Evolutionary conservation across 768 basidiomycete genomes (phyloP).

Genomic region (Tricholoma matsutake): DNA sequence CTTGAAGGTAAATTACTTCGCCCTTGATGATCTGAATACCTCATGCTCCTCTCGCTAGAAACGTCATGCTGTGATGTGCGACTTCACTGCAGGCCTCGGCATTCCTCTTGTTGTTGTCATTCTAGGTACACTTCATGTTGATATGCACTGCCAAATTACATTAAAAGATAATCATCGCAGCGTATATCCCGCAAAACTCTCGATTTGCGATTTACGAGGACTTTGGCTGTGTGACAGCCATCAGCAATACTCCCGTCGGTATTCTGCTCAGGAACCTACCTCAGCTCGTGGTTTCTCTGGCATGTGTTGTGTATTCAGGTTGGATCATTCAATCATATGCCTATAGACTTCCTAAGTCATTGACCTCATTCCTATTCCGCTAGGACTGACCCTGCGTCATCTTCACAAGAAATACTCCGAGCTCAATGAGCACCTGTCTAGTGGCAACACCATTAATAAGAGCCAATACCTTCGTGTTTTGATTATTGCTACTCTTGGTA

Average conservation of each 20-base stretch:
- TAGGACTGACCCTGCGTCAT: neutral
- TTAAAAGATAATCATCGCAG: neutral
- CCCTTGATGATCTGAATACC: neutral
- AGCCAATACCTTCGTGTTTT: constrained; percentile 2
- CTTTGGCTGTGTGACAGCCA: neutral
- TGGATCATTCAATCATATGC: neutral
- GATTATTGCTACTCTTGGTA: neutral
- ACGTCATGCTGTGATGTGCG: constrained; percentile 1
- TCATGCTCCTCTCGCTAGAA: neutral
- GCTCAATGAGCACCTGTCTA: neutral
- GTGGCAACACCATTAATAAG: neutral
- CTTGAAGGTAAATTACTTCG: neutral
- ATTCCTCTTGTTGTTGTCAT: neutral
- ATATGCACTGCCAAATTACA: neutral
- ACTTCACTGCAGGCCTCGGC: constrained; percentile 1
- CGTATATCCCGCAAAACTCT: neutral
- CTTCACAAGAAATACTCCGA: neutral
- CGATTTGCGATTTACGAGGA: neutral
- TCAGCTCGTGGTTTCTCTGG: neutral
- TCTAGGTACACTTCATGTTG: neutral
- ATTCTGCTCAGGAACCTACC: neutral
- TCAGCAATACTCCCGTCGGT: neutral
- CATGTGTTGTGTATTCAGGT: neutral
- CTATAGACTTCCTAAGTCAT: neutral
- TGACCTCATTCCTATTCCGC: neutral